Base-by-base conservation (phyloP, 306 rosid species). In the Clitoria ternatea region DNA sequence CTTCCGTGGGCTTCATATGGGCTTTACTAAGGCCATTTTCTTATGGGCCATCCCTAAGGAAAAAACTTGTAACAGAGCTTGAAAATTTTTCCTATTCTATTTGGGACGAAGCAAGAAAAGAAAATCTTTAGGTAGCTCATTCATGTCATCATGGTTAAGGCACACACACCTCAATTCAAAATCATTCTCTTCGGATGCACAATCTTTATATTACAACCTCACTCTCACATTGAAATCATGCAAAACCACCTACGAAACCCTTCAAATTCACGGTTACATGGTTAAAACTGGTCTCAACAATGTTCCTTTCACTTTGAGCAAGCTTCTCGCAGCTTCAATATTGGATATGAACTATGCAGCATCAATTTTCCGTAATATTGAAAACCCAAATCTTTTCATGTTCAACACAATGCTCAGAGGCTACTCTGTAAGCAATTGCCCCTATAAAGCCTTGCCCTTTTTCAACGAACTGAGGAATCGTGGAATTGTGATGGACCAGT, bases 371-470 rank as follows among this genome's bases (percentile, higher is more conserved):
- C 61, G 19, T 56, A 12, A 17, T 24, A 61, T 80, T 33, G 84
- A 62, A 74, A 72, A 73, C 75, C 96, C 93, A 1, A 85, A 84
- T 74, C 85, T 85, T 44, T 87, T 80, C 77, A 85, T 87, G 89
- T 90, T 82, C 73, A 90, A 87, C 69, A 82, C 91, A 67, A 78
- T 90, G 89, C 82, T 87, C 37, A 69, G 93, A 79, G 89, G 88
- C 68, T 85, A 82, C 71, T 84, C 91, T 11, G 33, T 50, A 6
- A 79, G 91, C 15, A 67, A 76, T 32, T 42, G 12, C 30, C 81
- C 91, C 4, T 56, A 43, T 4, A 82, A 82, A 71, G 86, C 91
- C 61, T 80, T 85, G 4, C 81, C 54, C 56, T 35, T 85, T 77
- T 87, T 90, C 80, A 85, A 82, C 19, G 23, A 84, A 29, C 49